Evolutionary conservation across 306 rosid species (phyloP).

Genomic region (Abrus pulchellus): DNA sequence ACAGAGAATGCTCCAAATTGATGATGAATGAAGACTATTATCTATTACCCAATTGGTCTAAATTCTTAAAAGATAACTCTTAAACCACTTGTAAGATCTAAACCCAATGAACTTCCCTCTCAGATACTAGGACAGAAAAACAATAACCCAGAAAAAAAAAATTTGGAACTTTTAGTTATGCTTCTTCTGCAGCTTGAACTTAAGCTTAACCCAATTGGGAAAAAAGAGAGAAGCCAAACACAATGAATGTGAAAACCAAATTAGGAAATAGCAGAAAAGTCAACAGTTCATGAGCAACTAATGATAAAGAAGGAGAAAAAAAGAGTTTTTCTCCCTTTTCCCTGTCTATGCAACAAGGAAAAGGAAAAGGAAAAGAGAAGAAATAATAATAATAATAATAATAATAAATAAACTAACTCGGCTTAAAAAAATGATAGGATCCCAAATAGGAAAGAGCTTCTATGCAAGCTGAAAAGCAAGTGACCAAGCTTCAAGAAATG

Average conservation of each 20-base stretch:
- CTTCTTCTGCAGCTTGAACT: constrained; percentile 45
- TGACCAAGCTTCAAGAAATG: constrained; percentile 55
- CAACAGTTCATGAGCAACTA: constrained; percentile 45
- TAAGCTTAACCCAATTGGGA: constrained; percentile 53
- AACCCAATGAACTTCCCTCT: constrained; percentile 39
- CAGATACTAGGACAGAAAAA: constrained; percentile 39
- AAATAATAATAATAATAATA: constrained; percentile 14
- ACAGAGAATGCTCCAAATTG: constrained; percentile 48
- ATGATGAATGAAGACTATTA: constrained; percentile 44
- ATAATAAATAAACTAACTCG: constrained; percentile 21
- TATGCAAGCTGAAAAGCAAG: constrained; percentile 51
- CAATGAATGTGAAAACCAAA: constrained; percentile 51
- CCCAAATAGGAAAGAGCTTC: constrained; percentile 46
- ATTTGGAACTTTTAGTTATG: constrained; percentile 26
- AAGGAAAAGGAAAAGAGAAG: constrained; percentile 28
- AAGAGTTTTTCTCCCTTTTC: constrained; percentile 54
- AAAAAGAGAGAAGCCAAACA: constrained; percentile 39
- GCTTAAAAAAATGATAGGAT: constrained; percentile 34
- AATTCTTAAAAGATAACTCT: constrained; percentile 42
- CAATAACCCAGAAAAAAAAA: constrained; percentile 35
- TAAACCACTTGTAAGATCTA: constrained; percentile 54
- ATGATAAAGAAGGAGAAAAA: constrained; percentile 37
- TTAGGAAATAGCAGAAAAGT: constrained; percentile 49
- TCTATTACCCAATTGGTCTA: constrained; percentile 36
- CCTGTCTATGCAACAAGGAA: constrained; percentile 46